Evolutionary conservation across 2,329 filamentous ascomycete genomes (phyloP), one percentile per base, ranked within the genome.

Genomic region (Cylindrodendrum hubeiense): DNA sequence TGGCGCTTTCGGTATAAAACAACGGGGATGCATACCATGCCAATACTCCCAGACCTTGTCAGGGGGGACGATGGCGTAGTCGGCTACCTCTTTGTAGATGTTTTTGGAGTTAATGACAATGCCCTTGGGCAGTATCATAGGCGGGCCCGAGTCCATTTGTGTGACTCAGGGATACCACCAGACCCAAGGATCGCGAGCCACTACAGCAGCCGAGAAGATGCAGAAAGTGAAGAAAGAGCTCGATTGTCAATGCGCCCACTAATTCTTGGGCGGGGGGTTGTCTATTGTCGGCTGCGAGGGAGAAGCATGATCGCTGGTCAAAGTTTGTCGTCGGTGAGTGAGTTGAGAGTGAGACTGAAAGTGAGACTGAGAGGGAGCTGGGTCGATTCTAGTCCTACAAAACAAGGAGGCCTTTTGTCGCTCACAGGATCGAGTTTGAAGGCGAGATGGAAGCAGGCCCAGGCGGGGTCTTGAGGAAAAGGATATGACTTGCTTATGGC

Each of bases 1-100:
- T 49, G 53, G 65, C 68, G 68, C 53, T 33, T 33, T 22, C 26
- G 50, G 19, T 52, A 30, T 43, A 44, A 60, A 28, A 24, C 44
- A 24, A 41, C 19, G 33, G 46, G 6, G 17, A 55, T 53, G 72
- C 72, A 69, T 82, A 90, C 87, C 86, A 78, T 87, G 84, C 84
- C 87, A 89, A 72, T 87, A 86, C 70, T 84, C 80, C 71, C 81
- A 81, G 58, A 89, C 84, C 66, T 87, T 84, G 64, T 87, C 85
- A 34, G 81, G 76, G 17, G 87, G 84, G 7, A 88, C 79, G 34
- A 82, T 76, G 22, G 83, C 75, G 70, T 85, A 85, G 68, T 80
- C 82, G 34, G 87, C 86, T 52, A 89, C 84, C 69, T 87, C 85
- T 26, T 81, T 80, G 69, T 88, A 87, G 34, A 89, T 81, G 53